Evolutionary conservation across 2,329 filamentous ascomycete species (phyloP).

Genomic region (Hymenoscyphus scutula): DNA sequence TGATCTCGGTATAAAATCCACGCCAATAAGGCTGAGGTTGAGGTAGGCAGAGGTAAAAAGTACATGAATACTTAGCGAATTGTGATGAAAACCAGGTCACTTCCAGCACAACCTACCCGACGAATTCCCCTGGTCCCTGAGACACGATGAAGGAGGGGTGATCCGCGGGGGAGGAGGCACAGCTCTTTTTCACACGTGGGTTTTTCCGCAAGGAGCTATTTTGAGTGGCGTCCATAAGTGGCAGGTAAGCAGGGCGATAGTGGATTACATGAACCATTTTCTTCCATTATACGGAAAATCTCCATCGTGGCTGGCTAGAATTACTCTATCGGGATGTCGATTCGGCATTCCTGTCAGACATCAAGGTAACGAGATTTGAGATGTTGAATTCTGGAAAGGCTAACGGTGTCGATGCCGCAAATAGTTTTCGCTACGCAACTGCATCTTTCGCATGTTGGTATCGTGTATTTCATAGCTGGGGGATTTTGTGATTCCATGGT

Average conservation of each 20-base stretch:
- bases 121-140: constrained; percentile 6
- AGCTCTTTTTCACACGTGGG: constrained; percentile 9
- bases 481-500: constrained; percentile 4
- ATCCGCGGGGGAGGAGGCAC: constrained; percentile 11
- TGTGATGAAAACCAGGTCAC: not conserved
- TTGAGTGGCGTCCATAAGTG: constrained; percentile 1
- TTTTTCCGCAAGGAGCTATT: constrained; percentile 4
- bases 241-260: constrained; percentile 9
- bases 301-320: not conserved
- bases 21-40: not conserved
- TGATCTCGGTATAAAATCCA: not conserved
- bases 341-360: not conserved
- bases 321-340: not conserved
- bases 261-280: constrained; percentile 2
- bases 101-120: not conserved
- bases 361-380: not conserved
- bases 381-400: not conserved
- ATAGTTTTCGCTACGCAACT: constrained; percentile 1
- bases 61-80: not conserved
- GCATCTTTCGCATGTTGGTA: not conserved
- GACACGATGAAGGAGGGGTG: constrained; percentile 11
- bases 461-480: constrained; percentile 2
- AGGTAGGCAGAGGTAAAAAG: not conserved
- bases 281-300: not conserved
- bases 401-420: not conserved